These are phyloP conservation scores for Saxophila tyrrhenica DNA, from an alignment of 495 filamentous ascomycete genomes.

Conservation along the genomic window DNA sequence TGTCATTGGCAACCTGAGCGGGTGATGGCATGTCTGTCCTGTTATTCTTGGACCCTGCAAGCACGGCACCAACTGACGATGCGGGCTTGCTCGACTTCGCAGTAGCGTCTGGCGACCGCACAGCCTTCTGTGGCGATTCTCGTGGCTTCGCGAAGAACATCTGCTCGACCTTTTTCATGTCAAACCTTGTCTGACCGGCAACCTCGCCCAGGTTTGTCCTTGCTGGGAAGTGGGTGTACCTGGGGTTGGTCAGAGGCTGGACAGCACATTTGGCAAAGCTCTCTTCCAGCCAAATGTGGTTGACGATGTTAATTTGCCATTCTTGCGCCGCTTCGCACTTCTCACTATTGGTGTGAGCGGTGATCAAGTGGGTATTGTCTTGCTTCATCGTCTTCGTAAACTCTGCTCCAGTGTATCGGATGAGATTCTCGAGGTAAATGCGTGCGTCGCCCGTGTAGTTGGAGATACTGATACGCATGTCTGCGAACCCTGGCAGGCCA, in stretches of 20 bases:
- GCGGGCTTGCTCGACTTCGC: background rate
- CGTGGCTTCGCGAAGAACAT: slow-evolving; percentile 38
- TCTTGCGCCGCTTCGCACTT: slow-evolving; percentile 85
- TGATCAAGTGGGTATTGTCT: slow-evolving; percentile 91
- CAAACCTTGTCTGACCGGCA: slow-evolving; percentile 70
- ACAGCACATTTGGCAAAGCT: slow-evolving; percentile 80
- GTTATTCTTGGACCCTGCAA: background rate
- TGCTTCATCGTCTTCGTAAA: slow-evolving; percentile 73
- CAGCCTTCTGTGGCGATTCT: slow-evolving; percentile 6
- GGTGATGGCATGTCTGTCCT: background rate
- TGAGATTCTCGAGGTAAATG: slow-evolving; percentile 84
- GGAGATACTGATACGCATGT: slow-evolving; percentile 69
- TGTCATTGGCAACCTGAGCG: slow-evolving; percentile 3
- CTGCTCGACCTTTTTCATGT: slow-evolving; percentile 43
- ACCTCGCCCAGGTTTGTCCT: slow-evolving; percentile 88
- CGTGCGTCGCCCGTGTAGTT: slow-evolving; percentile 94
- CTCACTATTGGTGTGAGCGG: slow-evolving; percentile 74
- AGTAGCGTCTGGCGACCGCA: background rate
- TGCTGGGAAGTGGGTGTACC: slow-evolving; percentile 72
- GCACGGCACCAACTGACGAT: background rate
- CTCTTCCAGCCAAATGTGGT: slow-evolving; percentile 96
- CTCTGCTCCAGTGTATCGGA: slow-evolving; percentile 66
- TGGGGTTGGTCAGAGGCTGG: slow-evolving; percentile 51
- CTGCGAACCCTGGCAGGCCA: slow-evolving; percentile 68
- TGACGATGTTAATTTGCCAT: slow-evolving; percentile 82